Evolutionary conservation across 1,284 basidiomycete genomes (phyloP), one percentile per base, ranked within the genome.

Genomic region (Boletus semigastroideus): DNA sequence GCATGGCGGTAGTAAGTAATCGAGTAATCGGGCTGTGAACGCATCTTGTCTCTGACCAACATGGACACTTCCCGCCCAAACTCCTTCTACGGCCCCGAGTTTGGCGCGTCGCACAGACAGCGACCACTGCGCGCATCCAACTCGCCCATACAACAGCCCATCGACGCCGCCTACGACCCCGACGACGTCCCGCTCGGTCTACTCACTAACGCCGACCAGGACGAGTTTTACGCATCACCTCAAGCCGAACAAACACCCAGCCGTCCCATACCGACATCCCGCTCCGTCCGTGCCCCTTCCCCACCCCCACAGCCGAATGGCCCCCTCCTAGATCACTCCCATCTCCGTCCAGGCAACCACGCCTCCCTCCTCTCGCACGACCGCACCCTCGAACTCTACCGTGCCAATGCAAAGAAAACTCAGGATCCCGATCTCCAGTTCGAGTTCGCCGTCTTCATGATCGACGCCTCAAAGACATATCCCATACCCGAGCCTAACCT

Each of bases 381-480:
- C 71, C 92, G 92, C 60, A 99, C 96, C 4, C 85, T 99, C 54
- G 94, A 98, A 71, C 86, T 97, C 52, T 99, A 99, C 76, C 90
- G 97, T 40, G 84, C 90, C 43, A 99, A 99, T 69, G 96, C 96
- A 25, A 98, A 97, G 76, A 99, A 98, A 77, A 97, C 94, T 0
- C 94, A 98, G 75, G 94, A 99, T 71, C 95, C 96, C 0, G 92
- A 97, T 68, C 78, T 98, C 53, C 96, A 96, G 69, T 99, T 96
- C 75, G 96, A 99, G 72, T 96, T 99, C 62, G 93, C 95, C 47
- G 93, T 96, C 14, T 98, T 99, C 77, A 95, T 98, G 90, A 89
- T 99, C 64, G 97, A 98, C 67, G 92, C 95, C 33, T 88, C 90
- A 49, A 95, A 95, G 72, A 85, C 86, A 1, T 82, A 92, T 70